Evolutionary conservation across 2,329 filamentous ascomycete genomes (phyloP).

Genomic region (Orbilia javanica): DNA sequence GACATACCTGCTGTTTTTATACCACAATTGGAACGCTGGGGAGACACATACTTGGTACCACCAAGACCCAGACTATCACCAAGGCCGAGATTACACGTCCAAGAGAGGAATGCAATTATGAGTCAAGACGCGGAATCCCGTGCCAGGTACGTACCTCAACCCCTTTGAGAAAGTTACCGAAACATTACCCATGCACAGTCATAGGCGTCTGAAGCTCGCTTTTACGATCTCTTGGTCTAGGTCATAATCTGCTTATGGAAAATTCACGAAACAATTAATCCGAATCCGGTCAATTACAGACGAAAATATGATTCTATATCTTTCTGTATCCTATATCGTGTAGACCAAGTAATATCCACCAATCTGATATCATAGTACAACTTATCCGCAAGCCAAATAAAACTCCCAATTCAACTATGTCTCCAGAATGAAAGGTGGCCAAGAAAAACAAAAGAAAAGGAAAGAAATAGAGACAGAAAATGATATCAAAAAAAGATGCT

Average conservation of each 20-base stretch:
- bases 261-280: not conserved
- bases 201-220: too few species aligned
- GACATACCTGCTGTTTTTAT: too few species aligned
- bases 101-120: not conserved
- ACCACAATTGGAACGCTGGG: too few species aligned
- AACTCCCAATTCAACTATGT: not conserved
- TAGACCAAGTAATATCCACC: constrained; percentile 30
- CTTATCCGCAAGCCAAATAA: constrained; percentile 25
- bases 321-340: constrained; percentile 10
- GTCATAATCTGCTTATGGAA: too few species aligned
- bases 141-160: not conserved
- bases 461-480: constrained; percentile 6
- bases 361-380: constrained; percentile 53
- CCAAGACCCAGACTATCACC: too few species aligned
- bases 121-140: constrained; percentile 1
- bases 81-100: too few species aligned
- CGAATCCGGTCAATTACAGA: not conserved
- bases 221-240: too few species aligned
- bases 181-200: too few species aligned
- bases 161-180: too few species aligned
- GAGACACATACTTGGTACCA: too few species aligned
- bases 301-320: not conserved
- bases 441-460: not conserved
- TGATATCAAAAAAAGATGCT: constrained; percentile 29
- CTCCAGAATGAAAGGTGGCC: not conserved